These are phyloP conservation scores for Albizia julibrissin DNA, from an alignment of 306 rosid species.

Conservation along the genomic window DNA sequence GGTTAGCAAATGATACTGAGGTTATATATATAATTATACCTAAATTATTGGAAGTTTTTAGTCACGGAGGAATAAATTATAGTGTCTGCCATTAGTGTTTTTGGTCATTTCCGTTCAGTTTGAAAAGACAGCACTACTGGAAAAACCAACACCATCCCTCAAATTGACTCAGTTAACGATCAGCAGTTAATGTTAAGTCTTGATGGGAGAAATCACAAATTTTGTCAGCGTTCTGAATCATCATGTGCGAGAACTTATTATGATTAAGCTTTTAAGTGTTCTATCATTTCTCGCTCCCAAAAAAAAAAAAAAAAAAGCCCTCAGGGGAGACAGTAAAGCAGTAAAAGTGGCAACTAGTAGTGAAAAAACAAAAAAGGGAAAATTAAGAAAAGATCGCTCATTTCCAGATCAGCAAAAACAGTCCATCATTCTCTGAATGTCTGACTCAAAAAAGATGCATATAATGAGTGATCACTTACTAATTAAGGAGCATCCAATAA, in stretches of 20 bases:
- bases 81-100: slow-evolving; percentile 46
- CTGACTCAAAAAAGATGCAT: slow-evolving; percentile 19
- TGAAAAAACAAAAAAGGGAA: slow-evolving; percentile 17
- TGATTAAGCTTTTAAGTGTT: slow-evolving; percentile 33
- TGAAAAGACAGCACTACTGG: slow-evolving; percentile 59
- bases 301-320: slow-evolving; percentile 14
- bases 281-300: slow-evolving; percentile 23
- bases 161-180: slow-evolving; percentile 40
- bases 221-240: slow-evolving; percentile 43
- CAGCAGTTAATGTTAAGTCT: slow-evolving; percentile 31
- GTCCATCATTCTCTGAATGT: slow-evolving; percentile 20
- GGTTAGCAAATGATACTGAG: not conserved
- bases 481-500: not conserved
- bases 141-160: slow-evolving; percentile 33
- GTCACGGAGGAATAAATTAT: slow-evolving; percentile 36
- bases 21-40: not conserved
- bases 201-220: slow-evolving; percentile 29
- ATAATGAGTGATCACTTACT: slow-evolving; percentile 31
- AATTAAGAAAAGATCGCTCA: slow-evolving; percentile 37
- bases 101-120: slow-evolving; percentile 26
- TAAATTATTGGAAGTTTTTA: slow-evolving; percentile 22
- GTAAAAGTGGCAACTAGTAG: slow-evolving; percentile 35
- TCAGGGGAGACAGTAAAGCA: slow-evolving; percentile 45
- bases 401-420: slow-evolving; percentile 19
- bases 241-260: slow-evolving; percentile 33